Percentiles rank a stretch among this genome's conserved stretches.
These are phyloP conservation scores for Cystoderma amianthinum DNA, from an alignment of 768 basidiomycete genomes.

Conservation along the genomic window DNA sequence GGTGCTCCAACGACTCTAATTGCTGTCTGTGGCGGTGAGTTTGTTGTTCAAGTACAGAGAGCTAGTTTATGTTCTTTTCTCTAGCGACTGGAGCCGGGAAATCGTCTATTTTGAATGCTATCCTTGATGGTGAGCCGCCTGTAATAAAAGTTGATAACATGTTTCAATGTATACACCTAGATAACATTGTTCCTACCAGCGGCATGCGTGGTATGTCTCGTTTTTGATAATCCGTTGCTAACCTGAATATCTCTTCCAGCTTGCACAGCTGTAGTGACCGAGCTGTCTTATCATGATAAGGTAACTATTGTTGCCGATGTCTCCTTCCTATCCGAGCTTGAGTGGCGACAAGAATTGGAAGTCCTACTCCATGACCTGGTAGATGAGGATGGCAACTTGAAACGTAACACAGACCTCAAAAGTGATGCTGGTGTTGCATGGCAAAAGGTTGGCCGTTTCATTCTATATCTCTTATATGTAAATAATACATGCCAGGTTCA, in stretches of 20 bases:
- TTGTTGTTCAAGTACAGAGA: background rate
- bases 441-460: constrained; percentile 35
- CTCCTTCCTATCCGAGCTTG: constrained; percentile 44
- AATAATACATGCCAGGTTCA: constrained; percentile 35
- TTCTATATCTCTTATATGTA: background rate
- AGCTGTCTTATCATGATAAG: constrained; percentile 49
- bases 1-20: constrained; percentile 51
- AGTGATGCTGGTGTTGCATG: constrained; percentile 58
- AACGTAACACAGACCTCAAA: constrained; percentile 45
- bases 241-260: constrained; percentile 23
- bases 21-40: constrained; percentile 56
- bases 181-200: constrained; percentile 59
- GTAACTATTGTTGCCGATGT: constrained; percentile 52
- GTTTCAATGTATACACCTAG: too few species aligned
- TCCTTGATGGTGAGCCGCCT: constrained; percentile 43
- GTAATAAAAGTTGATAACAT: too few species aligned
- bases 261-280: constrained; percentile 62
- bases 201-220: constrained; percentile 48
- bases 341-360: constrained; percentile 52
- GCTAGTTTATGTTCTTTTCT: constrained; percentile 1
- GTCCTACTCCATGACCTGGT: constrained; percentile 52
- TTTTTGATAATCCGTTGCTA: background rate
- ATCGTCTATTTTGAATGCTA: constrained; percentile 53
- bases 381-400: constrained; percentile 50
- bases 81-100: constrained; percentile 57